Conservation (phyloP, 768 basidiomycete genomes). For the Pisolithus tinctorius region DNA sequence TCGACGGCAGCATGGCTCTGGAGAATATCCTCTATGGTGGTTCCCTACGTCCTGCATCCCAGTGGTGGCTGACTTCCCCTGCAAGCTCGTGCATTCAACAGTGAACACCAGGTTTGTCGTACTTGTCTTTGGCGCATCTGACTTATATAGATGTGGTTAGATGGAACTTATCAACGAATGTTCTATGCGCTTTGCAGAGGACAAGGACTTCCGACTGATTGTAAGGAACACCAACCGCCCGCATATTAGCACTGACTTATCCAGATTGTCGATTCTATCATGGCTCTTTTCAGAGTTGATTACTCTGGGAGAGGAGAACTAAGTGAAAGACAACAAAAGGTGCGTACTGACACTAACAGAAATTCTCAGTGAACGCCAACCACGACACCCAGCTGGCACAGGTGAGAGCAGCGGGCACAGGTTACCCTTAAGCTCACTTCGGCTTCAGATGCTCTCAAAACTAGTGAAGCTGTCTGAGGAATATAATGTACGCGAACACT, state of each 20-base stretch:
- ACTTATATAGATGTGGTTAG: constrained; percentile 18
- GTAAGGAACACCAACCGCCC: constrained; percentile 27
- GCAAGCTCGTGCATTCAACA: constrained; percentile 82
- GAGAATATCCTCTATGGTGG: constrained; percentile 90
- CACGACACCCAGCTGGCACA: constrained; percentile 64
- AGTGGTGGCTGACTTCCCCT: constrained; percentile 5
- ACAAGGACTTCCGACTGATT: constrained; percentile 74
- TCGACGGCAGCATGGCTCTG: constrained; percentile 80
- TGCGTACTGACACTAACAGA: constrained; percentile 14
- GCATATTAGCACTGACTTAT: constrained; percentile 6
- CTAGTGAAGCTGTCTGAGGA: constrained; percentile 90
- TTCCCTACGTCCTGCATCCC: background rate
- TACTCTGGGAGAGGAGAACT: constrained; percentile 91
- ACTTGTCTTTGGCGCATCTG: background rate
- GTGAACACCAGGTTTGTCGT: constrained; percentile 75
- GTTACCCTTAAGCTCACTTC: background rate
- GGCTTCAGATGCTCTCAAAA: constrained; percentile 76
- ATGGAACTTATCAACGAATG: constrained; percentile 92
- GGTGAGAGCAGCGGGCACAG: constrained; percentile 32
- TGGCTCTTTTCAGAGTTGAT: constrained; percentile 94
- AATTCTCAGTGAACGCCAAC: constrained; percentile 4
- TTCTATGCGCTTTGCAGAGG: constrained; percentile 82
- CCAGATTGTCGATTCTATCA: constrained; percentile 92
- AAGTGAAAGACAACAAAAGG: constrained; percentile 91
- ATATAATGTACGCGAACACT: constrained; percentile 54